Evolutionary conservation across 371 early-diverging fungal species (phyloP).

Genomic region (Batrachochytrium dendrobatidis): DNA sequence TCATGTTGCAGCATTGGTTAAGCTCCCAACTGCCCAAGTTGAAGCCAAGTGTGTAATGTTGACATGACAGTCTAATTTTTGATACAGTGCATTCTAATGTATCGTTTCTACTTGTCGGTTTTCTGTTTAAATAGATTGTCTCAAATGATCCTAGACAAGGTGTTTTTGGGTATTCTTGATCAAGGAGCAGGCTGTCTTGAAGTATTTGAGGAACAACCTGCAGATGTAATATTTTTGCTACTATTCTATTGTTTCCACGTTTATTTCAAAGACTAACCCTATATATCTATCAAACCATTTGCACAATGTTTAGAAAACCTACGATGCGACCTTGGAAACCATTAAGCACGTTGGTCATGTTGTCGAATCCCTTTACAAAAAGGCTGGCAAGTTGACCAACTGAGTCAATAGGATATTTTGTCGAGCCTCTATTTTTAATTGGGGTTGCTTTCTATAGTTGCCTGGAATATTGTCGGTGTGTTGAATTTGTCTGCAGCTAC

Average conservation of each 20-base stretch:
- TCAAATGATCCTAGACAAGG: slow-evolving; percentile 97
- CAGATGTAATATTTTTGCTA: slow-evolving; percentile 55
- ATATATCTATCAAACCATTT: background rate
- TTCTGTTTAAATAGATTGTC: slow-evolving; percentile 53
- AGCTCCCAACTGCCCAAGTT: slow-evolving; percentile 83
- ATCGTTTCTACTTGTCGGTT: background rate
- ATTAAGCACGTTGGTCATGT: slow-evolving; percentile 91
- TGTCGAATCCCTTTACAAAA: slow-evolving; percentile 88
- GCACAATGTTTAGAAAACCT: slow-evolving; percentile 59
- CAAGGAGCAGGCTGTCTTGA: slow-evolving; percentile 93
- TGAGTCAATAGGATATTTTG: background rate
- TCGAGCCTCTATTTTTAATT: background rate
- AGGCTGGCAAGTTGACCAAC: slow-evolving; percentile 39
- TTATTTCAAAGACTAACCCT: background rate
- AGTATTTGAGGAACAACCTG: slow-evolving; percentile 83
- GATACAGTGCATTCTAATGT: background rate
- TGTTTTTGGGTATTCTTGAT: slow-evolving; percentile 92
- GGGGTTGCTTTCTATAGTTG: background rate
- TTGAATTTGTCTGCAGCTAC: no score
- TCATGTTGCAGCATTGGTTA: slow-evolving; percentile 89
- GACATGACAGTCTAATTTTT: background rate
- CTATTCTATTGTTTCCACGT: background rate
- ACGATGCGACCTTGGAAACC: slow-evolving; percentile 87
- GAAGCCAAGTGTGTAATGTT: slow-evolving; percentile 66
- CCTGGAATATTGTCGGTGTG: background rate